Conservation (phyloP, 2,329 filamentous ascomycete genomes). For the Lachnellula arida region DNA sequence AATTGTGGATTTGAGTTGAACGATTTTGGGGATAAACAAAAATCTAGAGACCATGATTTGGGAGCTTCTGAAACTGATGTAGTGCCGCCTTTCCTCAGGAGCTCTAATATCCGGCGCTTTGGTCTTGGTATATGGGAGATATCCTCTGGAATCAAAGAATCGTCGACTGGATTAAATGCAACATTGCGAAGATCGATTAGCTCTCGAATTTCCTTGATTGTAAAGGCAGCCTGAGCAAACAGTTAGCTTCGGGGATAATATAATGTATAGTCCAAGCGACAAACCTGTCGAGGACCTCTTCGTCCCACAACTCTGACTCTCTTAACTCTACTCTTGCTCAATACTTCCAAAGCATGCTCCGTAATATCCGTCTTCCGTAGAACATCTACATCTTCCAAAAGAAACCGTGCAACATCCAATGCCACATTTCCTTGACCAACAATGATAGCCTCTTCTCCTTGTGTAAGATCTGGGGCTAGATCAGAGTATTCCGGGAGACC, state of each 20-base stretch:
- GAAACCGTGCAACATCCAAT: slow-evolving; percentile 83
- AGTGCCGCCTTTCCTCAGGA: slow-evolving; percentile 70
- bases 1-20: slow-evolving; percentile 49
- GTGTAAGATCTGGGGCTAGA: slow-evolving; percentile 67
- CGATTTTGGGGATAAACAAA: slow-evolving; percentile 70
- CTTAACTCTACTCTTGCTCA: slow-evolving; percentile 69
- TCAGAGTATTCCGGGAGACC: slow-evolving; percentile 77
- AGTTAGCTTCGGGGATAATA: slow-evolving; percentile 6
- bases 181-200: slow-evolving; percentile 72
- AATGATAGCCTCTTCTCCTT: slow-evolving; percentile 77
- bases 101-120: slow-evolving; percentile 71
- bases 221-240: slow-evolving; percentile 69
- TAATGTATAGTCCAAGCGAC: slow-evolving; percentile 17
- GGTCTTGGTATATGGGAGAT: slow-evolving; percentile 68
- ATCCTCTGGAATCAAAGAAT: slow-evolving; percentile 61
- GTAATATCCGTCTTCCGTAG: slow-evolving; percentile 85
- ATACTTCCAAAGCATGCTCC: slow-evolving; percentile 69
- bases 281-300: slow-evolving; percentile 79
- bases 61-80: slow-evolving; percentile 39
- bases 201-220: slow-evolving; percentile 90
- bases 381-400: slow-evolving; percentile 70
- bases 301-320: slow-evolving; percentile 84
- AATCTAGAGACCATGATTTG: slow-evolving; percentile 81
- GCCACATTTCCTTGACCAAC: slow-evolving; percentile 97
- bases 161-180: slow-evolving; percentile 65